Conservation (phyloP, 2,329 filamentous ascomycete genomes). For the Daldinia eschscholtzii region DNA sequence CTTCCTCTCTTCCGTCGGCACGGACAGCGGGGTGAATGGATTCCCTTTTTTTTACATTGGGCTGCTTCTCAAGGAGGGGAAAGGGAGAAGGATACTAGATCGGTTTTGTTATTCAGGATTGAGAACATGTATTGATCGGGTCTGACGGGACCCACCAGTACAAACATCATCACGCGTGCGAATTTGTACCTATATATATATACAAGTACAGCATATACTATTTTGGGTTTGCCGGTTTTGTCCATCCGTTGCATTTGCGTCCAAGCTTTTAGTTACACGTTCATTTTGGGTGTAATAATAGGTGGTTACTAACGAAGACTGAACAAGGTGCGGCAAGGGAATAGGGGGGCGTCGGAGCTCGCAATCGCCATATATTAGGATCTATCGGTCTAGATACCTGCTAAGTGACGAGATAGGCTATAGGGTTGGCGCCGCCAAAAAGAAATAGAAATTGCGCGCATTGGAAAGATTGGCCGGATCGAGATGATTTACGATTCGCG, state of each 20-base stretch:
- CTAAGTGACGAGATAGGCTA: background rate
- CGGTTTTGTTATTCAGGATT: conserved; percentile 2
- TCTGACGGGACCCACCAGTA: conserved; percentile 2
- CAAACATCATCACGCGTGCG: background rate
- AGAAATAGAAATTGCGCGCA: background rate
- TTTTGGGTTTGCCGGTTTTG: conserved; percentile 3
- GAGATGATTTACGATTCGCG: background rate
- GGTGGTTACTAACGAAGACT: background rate
- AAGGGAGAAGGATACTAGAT: conserved; percentile 49
- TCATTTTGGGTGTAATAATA: background rate
- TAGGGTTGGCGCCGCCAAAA: conserved; percentile 1
- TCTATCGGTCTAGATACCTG: background rate
- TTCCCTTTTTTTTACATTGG: conserved; percentile 22
- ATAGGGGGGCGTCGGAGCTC: background rate
- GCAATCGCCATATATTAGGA: background rate
- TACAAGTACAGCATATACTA: background rate
- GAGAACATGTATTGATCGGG: background rate
- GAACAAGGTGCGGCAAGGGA: background rate
- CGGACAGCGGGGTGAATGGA: conserved; percentile 16
- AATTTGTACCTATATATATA: background rate
- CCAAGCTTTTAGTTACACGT: conserved; percentile 10
- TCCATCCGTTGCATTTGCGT: background rate
- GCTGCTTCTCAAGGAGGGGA: conserved; percentile 34
- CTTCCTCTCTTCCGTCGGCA: conserved; percentile 25
- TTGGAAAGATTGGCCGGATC: conserved; percentile 2